Evolutionary conservation across 169 alveolate genomes (phyloP), one percentile per base, ranked within the genome.

Genomic region (Cryptosporidium xiaoi): DNA sequence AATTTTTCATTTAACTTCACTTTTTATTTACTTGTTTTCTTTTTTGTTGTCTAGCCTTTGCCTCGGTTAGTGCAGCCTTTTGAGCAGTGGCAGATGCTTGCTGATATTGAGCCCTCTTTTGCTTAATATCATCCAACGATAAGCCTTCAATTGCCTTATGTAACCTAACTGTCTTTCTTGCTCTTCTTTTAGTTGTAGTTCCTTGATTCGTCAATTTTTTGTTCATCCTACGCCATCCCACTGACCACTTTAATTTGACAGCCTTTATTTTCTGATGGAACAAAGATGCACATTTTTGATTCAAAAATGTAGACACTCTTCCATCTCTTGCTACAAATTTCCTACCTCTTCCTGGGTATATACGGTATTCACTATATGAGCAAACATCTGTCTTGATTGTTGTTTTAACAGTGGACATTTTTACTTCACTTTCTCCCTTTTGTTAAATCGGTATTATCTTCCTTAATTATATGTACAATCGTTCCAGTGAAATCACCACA

Each of bases 271-370:
- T 96, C 93, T 96, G 98, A 71, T 93, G 94, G 94, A 93, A 94
- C 64, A 98, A 95, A 51, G 97, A 93, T 64, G 96, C 97, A 55
- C 96, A 94, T 95, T 98, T 98, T 82, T 97, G 92, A 91, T 92
- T 93, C 83, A 94, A 56, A 92, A 92, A 95, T 71, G 94, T 92
- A 85, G 93, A 93, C 66, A 96, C 97, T 94, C 96, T 97, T 44
- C 99, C 99, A 92, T 97, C 99, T 89, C 96, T 95, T 58, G 99
- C 97, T 66, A 95, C 97, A 90, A 95, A 96, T 92, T 96, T 95
- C 89, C 94, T 95, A 31, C 99, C 99, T 82, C 99, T 94, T 50
- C 99, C 99, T 33, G 99, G 99, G 92, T 97, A 98, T 82, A 98
- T 96, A 94, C 98, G 96, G 95, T 95, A 96, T 91, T 98, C 99